phyloP scores from a whole-genome alignment of 2,329 filamentous ascomycete species.

The Thelonectria blattea region DNA sequence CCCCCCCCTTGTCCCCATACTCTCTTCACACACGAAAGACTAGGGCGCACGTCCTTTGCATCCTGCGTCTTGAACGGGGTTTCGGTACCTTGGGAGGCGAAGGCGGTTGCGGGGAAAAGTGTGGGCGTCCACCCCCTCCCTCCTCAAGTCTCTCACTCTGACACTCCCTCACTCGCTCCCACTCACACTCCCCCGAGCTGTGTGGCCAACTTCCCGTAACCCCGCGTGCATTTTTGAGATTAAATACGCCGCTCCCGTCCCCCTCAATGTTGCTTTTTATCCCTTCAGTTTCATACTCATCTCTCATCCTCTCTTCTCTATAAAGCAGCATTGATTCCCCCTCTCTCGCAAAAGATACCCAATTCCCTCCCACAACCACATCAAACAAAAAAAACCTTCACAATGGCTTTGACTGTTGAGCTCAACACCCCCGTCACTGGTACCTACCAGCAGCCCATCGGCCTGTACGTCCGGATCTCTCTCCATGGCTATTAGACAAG shows the following conservation, averaged over 20 bases:
- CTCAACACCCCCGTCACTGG: constrained; percentile 73
- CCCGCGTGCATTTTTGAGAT: constrained; percentile 34
- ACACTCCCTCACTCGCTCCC: constrained; percentile 24
- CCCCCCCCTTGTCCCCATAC: constrained; percentile 11
- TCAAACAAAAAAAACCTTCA: constrained; percentile 22
- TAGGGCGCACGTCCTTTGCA: background rate
- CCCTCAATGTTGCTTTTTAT: constrained; percentile 17
- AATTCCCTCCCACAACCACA: constrained; percentile 6
- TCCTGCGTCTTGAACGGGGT: constrained; percentile 5
- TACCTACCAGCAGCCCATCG: constrained; percentile 63
- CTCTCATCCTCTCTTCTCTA: constrained; percentile 26
- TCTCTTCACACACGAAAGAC: background rate
- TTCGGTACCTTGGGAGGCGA: constrained; percentile 30
- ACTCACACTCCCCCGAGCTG: constrained; percentile 12
- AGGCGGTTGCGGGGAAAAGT: constrained; percentile 37
- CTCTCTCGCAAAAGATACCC: constrained; percentile 34
- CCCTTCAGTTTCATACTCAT: constrained; percentile 37
- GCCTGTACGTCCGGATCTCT: constrained; percentile 60
- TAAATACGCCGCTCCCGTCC: constrained; percentile 38
- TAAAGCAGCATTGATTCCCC: constrained; percentile 26
- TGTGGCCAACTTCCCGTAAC: constrained; percentile 15
- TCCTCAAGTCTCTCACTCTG: background rate
- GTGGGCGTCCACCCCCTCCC: constrained; percentile 29
- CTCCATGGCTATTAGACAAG: background rate
- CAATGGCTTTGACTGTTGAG: constrained; percentile 56